Base-by-base conservation (phyloP, 768 basidiomycete species). In the Tylopilus rubrobrunneus region DNA sequence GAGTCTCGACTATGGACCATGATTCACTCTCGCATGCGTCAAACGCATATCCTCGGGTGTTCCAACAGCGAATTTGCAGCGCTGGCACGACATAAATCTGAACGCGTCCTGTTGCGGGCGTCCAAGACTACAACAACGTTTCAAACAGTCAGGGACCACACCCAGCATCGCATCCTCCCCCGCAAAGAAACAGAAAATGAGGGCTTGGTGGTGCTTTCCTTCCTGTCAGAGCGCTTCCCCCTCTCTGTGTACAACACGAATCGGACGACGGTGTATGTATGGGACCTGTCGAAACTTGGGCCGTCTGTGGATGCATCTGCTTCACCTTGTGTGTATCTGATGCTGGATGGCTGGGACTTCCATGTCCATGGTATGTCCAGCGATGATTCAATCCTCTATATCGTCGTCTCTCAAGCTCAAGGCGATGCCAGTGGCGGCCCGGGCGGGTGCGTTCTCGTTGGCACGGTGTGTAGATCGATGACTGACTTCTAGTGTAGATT, bases 301-400 rank as follows among this genome's bases (percentile, higher is more conserved):
- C 49, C 51, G 10, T 53, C 49, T 39, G 27, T n/a, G 5, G 25
- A 28, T 4, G 33, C 31, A 4, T 56, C 44, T 19, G 43, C 48
- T 1, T 45, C 45, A 28, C 58, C 56, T 15, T 45, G 49, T 45
- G 46, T 34, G 1, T 43, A 47, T 21, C 42, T 59, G 49, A 31
- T 42, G 12, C 59, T 60, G 1, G 36, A 45, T 19, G n/a, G 17
- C 3, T 58, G 61, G 61, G 10, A 4, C 9, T 53, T 53, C 39
- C 27, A 40, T 14, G 39, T 49, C 1, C 21, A 53, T 15, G 25
- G 25, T 1, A 48, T 46, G 56, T 40, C 65, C 7, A n/a, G 9
- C 29, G 53, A 57, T 25, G 23, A 40, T 7, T 63, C 64, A 29
- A 41, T 47, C 6, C 48, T 65, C 21, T 60, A 49, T 29, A 15